Evolutionary conservation across 2,329 filamentous ascomycete genomes (phyloP), one percentile per base, ranked within the genome.

Genomic region (Chaetomium olivaceum): DNA sequence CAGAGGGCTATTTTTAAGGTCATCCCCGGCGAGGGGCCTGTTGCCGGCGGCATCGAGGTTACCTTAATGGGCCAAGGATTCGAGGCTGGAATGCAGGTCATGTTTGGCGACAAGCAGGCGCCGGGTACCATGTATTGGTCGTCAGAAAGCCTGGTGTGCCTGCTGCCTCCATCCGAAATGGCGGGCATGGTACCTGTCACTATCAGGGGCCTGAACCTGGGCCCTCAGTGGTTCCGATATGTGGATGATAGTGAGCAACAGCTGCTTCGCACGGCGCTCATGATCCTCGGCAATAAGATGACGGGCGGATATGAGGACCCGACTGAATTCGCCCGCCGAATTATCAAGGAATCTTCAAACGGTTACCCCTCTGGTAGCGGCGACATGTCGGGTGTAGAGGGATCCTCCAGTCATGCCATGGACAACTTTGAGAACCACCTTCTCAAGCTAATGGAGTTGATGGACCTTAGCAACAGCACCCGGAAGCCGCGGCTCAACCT

Each of bases 41-140:
- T 89, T 65, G 87, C 87, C 43, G 93, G 93, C 66, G 93, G 93
- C 51, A 93, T 92, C 61, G 93, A 97, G 76, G 92, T 97, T 3
- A 94, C 91, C 0, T 86, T 95, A 63, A 81, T 96, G 9, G 93
- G 93, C 21, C 91, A 88, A 69, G 87, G 89, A 16, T 96, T 97
- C 75, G 89, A 88, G 69, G 89, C 85, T 67, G 90, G 77, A 1
- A 83, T 96, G 68, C 91, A 93, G 68, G 91, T 97, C 62, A 90
- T 93, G 77, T 97, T 97, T 76, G 93, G 93, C 25, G 80, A 84
- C 39, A 79, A 82, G 57, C 83, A 81, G 70, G 85, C 85, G 1
- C 83, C 89, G 0, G 91, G 89, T 0, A 93, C 91, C 1, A 92
- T 90, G 0, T 95, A 86, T 74, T 94, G 91, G 90, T 89, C 91